These are phyloP conservation scores for Hyaloraphidium curvatum DNA, from an alignment of 192 early-diverging fungal genomes.

Conservation along the genomic window DNA sequence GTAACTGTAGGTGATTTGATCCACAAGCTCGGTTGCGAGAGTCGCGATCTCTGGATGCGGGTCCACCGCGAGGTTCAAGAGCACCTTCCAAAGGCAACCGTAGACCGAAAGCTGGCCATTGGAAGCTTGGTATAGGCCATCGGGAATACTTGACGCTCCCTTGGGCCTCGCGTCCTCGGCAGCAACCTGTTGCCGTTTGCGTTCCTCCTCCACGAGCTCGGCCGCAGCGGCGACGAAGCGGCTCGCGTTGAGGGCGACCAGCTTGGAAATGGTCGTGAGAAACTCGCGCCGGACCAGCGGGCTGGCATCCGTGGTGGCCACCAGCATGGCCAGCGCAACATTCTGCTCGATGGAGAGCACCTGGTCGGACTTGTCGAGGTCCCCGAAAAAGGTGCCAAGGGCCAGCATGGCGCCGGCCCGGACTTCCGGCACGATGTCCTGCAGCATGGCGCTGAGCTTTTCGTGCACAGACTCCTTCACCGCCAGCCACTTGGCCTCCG, in stretches of 20 bases:
- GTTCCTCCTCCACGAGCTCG: slow-evolving; percentile 24
- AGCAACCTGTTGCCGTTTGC: slow-evolving; percentile 6
- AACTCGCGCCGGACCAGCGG: slow-evolving; percentile 82
- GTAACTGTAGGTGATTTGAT: slow-evolving; percentile 27
- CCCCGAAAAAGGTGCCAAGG: slow-evolving; percentile 54
- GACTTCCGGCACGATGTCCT: slow-evolving; percentile 58
- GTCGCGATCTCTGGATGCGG: slow-evolving; percentile 55
- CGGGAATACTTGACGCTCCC: slow-evolving; percentile 7
- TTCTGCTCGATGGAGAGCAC: slow-evolving; percentile 52
- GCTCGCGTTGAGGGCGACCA: slow-evolving; percentile 45
- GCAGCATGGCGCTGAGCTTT: slow-evolving; percentile 30
- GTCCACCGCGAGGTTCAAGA: slow-evolving; percentile 65
- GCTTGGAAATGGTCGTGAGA: slow-evolving; percentile 47
- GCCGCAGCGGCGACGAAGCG: slow-evolving; percentile 44
- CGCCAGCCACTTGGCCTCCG: slow-evolving; percentile 42
- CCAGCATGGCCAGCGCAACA: slow-evolving; percentile 43
- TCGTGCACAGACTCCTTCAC: slow-evolving; percentile 43
- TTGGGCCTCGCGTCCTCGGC: slow-evolving; percentile 19
- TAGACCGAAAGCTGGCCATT: slow-evolving; percentile 31
- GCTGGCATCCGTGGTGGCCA: slow-evolving; percentile 55
- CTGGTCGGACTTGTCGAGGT: slow-evolving; percentile 42
- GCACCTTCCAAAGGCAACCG: slow-evolving; percentile 54
- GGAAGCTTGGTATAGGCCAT: slow-evolving; percentile 9
- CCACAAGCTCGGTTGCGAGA: slow-evolving; percentile 49
- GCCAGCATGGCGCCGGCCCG: slow-evolving; percentile 67